Conservation (phyloP, 257 asterid genomes). For the Penstemon newberryi region DNA sequence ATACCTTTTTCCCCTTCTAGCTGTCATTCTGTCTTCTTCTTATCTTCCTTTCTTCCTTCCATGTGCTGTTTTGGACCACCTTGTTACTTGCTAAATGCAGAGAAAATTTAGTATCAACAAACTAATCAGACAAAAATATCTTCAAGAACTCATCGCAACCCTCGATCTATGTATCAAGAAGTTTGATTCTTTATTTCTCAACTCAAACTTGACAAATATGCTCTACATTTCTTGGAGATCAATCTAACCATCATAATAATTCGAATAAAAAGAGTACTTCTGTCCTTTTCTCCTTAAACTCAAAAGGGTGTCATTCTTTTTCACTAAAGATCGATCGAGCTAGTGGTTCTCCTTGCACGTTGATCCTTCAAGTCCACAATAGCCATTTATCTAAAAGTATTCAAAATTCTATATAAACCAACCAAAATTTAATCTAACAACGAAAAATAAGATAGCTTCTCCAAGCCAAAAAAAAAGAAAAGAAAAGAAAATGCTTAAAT, state of each 20-base stretch:
- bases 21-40: slow-evolving; percentile 41
- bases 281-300: background rate
- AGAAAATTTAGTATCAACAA: background rate
- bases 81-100: background rate
- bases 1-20: slow-evolving; percentile 27
- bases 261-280: background rate
- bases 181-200: background rate
- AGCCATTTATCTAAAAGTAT: slow-evolving; percentile 4
- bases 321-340: slow-evolving; percentile 14
- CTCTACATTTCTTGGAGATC: background rate
- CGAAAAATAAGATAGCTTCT: background rate
- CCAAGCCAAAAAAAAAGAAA: background rate
- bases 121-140: background rate
- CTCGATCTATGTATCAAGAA: background rate
- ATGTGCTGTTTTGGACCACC: slow-evolving; percentile 49
- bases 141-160: slow-evolving; percentile 11
- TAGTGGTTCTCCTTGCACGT: slow-evolving; percentile 30
- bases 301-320: background rate
- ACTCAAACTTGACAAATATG: background rate
- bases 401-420: slow-evolving; percentile 27
- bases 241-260: slow-evolving; percentile 1
- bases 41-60: slow-evolving; percentile 26
- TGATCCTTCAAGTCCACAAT: background rate
- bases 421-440: background rate
- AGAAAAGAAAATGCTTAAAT: slow-evolving; percentile 33